Conservation (phyloP, 306 rosid genomes). For the Benincasa hispida region DNA sequence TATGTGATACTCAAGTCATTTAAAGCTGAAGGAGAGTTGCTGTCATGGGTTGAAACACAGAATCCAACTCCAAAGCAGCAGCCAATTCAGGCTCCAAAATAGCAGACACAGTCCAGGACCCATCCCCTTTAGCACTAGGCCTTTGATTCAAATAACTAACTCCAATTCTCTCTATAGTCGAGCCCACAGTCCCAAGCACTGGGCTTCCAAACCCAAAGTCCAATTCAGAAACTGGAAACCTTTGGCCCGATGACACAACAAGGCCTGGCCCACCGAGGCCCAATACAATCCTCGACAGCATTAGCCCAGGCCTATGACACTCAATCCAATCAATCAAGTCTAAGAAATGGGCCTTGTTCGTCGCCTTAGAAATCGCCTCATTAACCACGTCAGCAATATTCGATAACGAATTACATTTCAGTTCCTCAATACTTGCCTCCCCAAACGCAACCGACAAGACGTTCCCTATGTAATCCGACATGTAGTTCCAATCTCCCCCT, state of each 20-base stretch:
- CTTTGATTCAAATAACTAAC: constrained; percentile 87
- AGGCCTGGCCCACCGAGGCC: constrained; percentile 48
- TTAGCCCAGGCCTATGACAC: constrained; percentile 67
- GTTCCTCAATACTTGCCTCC: constrained; percentile 40
- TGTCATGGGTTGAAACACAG: constrained; percentile 58
- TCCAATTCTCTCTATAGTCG: constrained; percentile 42
- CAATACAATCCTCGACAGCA: constrained; percentile 48
- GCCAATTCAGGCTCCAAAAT: constrained; percentile 75
- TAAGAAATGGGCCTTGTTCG: constrained; percentile 54
- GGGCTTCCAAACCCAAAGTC: constrained; percentile 83
- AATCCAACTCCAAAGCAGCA: constrained; percentile 41
- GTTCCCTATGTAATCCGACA: constrained; percentile 75
- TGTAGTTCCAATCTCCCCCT: constrained; percentile 7
- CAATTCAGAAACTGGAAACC: constrained; percentile 57
- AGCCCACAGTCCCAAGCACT: constrained; percentile 62
- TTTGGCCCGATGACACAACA: constrained; percentile 60
- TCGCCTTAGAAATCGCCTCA: constrained; percentile 50
- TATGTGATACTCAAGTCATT: neutral
- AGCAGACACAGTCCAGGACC: constrained; percentile 81
- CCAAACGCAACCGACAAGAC: constrained; percentile 56
- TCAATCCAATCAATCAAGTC: constrained; percentile 84
- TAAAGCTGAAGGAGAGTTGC: constrained; percentile 45
- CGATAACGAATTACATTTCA: constrained; percentile 36
- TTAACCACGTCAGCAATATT: constrained; percentile 34
- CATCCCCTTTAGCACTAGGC: constrained; percentile 56